Base-by-base conservation (phyloP, 345 rosid species). In the Atalantia buxifolia region DNA sequence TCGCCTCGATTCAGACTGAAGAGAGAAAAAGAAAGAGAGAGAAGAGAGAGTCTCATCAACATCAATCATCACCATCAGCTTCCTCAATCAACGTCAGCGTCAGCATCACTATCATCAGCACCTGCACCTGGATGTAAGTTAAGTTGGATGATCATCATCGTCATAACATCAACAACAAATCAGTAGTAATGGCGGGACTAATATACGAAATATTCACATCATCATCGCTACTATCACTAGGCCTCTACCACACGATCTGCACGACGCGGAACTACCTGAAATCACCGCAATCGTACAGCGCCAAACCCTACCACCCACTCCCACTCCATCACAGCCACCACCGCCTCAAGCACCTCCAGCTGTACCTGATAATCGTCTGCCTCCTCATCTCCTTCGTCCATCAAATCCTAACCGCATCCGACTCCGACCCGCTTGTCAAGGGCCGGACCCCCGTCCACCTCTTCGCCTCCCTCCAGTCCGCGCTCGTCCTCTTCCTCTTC, bases 371-470 rank as follows among this genome's bases (percentile, higher is more conserved):
- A 71, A 69, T 88, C 19, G 31, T 86, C 86, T 92, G 78, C 75
- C 97, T 96, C 33, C 83, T 92, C 89, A 25, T 90, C 61, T 85
- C 97, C 71, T 86, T 86, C 72, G 81, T 81, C 77, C 95, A 92
- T 90, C 92, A 91, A 83, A 82, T 89, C 87, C 77, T 90, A 57
- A 61, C 83, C 73, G 89, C 99, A 50, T 74, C 89, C 84, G 89
- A 89, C 81, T 81, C 94, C 57, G 97, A 94, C 77, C 99, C 98
- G 10, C 95, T 94, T 76, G 82, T 92, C 73, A 89, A 90, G 78
- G 98, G 99, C 60, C 82, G 89, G 68, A 86, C 97, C 28, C 97
- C 99, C 16, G 98, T 96, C 77, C 97, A 94, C 85, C 87, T 78
- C 85, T 92, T 96, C 87, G 76, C 89, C 76, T 84, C 98, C 69